Evolutionary conservation across 1,284 basidiomycete genomes (phyloP).

Genomic region (Sanghuangporus weigelae): DNA sequence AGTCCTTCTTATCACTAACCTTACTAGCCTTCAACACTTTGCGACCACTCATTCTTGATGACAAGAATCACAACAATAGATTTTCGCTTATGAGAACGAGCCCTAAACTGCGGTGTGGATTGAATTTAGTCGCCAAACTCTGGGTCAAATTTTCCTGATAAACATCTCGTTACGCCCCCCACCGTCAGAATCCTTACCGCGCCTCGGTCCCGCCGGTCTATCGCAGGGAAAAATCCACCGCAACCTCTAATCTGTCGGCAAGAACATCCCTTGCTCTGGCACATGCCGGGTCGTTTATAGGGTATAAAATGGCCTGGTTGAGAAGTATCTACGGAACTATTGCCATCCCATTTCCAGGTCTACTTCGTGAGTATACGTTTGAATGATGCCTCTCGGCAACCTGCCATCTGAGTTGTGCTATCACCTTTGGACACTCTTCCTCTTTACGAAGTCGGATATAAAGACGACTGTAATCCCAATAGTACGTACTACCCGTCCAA

Average conservation of each 20-base stretch:
- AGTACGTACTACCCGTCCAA: not conserved
- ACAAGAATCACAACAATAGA: not conserved
- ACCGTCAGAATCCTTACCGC: not conserved
- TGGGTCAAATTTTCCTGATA: not conserved
- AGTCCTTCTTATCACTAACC: not conserved
- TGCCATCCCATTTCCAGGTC: not conserved
- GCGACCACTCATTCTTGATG: not conserved
- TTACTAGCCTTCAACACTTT: not conserved
- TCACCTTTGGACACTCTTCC: constrained; percentile 20
- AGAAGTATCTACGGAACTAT: not conserved
- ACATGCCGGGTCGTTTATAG: not conserved
- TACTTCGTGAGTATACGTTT: not conserved
- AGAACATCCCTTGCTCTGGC: not conserved
- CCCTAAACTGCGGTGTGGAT: not conserved
- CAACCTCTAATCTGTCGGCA: not conserved
- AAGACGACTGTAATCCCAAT: constrained; percentile 19
- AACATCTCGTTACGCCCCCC: not conserved
- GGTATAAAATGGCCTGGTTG: not conserved
- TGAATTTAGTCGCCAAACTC: not conserved
- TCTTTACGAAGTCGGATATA: constrained; percentile 18
- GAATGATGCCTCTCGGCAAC: not conserved
- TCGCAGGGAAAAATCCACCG: not conserved
- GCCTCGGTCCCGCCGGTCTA: not conserved
- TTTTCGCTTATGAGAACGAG: not conserved
- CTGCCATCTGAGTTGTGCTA: constrained; percentile 13